Percentiles rank a stretch among this genome's conserved stretches.
Conservation (phyloP, 2,329 filamentous ascomycete genomes). For the Fusarium sacchari region DNA sequence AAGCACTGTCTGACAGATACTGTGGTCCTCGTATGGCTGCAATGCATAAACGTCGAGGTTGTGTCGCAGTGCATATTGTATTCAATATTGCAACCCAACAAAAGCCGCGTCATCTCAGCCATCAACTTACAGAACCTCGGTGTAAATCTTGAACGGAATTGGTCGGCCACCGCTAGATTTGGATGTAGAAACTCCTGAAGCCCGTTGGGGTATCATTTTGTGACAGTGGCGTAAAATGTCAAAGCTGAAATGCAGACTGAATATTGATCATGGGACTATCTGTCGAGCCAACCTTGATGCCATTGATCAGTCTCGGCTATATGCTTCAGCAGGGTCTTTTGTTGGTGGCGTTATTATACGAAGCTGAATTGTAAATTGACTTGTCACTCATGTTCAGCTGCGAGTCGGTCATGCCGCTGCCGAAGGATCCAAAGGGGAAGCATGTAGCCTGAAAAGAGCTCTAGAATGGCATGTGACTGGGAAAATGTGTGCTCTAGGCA, state of each 20-base stretch:
- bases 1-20: background rate
- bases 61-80: background rate
- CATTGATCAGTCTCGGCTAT: background rate
- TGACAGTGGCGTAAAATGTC: background rate
- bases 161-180: too few relatives aligned
- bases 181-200: too few relatives aligned
- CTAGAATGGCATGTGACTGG: background rate
- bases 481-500: background rate
- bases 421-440: background rate
- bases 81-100: background rate
- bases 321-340: too few relatives aligned
- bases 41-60: background rate
- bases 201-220: background rate
- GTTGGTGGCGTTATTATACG: background rate
- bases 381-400: background rate
- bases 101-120: background rate
- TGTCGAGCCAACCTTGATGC: background rate
- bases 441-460: fast-evolving
- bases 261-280: background rate
- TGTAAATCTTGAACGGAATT: fast-evolving
- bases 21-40: background rate
- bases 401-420: background rate
- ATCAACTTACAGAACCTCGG: fast-evolving
- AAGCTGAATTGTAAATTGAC: background rate
- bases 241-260: background rate